Conservation (phyloP, 257 asterid species). For the Plectranthus barbatus region DNA sequence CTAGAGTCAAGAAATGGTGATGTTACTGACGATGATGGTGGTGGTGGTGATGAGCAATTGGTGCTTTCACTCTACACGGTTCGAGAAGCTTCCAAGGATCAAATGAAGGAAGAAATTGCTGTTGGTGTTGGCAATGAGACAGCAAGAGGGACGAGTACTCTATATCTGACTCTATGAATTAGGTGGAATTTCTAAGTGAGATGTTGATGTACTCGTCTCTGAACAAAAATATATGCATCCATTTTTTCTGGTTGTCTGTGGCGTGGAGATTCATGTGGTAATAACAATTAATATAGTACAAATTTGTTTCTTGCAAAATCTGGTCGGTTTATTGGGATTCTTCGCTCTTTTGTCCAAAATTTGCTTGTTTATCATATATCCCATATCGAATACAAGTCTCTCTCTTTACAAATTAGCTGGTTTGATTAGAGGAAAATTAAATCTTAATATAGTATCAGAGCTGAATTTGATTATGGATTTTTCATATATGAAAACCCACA, state of each 20-base stretch:
- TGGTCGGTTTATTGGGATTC: slow-evolving; percentile 10
- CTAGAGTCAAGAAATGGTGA: slow-evolving; percentile 19
- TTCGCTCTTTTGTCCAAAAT: neutral
- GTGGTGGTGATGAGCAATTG: slow-evolving; percentile 26
- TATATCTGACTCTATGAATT: slow-evolving; percentile 96
- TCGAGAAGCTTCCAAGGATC: neutral
- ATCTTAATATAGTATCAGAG: no score
- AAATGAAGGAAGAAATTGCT: slow-evolving; percentile 10
- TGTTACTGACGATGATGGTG: neutral
- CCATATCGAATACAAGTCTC: no score
- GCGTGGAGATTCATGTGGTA: slow-evolving; percentile 19
- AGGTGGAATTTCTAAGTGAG: slow-evolving; percentile 66
- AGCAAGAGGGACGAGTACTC: slow-evolving; percentile 67
- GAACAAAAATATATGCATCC: neutral
- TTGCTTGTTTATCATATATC: no score
- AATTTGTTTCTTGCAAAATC: slow-evolving; percentile 12
- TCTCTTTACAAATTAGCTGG: no score
- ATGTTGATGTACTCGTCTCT: slow-evolving; percentile 56
- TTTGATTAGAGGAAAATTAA: no score
- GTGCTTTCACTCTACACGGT: slow-evolving; percentile 35
- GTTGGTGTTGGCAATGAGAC: slow-evolving; percentile 6
- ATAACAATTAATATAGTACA: slow-evolving; percentile 14
- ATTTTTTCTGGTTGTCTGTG: slow-evolving; percentile 23
- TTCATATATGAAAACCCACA: no score
- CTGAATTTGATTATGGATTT: no score